Evolutionary conservation across 805 yeast species (phyloP).

Genomic region (Spathaspora sp.): DNA sequence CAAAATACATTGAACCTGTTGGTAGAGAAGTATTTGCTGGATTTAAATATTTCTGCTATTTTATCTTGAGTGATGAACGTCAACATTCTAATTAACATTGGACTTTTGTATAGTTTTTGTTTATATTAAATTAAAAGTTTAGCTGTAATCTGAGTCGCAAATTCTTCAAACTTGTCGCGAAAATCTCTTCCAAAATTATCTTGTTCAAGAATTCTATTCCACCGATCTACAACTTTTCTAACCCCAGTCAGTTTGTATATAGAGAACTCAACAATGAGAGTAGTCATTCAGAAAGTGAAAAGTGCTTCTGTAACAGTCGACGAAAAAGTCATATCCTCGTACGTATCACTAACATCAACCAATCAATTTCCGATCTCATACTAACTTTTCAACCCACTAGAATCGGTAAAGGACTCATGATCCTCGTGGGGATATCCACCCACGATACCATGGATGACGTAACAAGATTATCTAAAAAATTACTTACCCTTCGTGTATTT

Average conservation of each 20-base stretch:
- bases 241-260: no score
- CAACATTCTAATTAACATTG: not conserved
- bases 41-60: constrained; percentile 54
- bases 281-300: constrained; percentile 86
- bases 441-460: constrained; percentile 78
- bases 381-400: constrained; percentile 8
- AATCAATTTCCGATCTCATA: not conserved
- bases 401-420: constrained; percentile 70
- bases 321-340: constrained; percentile 60
- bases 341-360: constrained; percentile 11
- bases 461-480: constrained; percentile 61
- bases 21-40: constrained; percentile 73
- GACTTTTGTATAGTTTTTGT: not conserved
- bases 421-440: constrained; percentile 79
- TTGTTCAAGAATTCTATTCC: no score
- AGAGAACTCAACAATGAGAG: constrained; percentile 53
- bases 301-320: constrained; percentile 89
- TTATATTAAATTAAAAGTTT: not conserved
- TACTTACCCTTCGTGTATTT: constrained; percentile 65
- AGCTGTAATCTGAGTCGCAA: not conserved
- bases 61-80: constrained; percentile 28
- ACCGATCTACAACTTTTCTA: no score
- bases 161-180: not conserved
- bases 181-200: not conserved
- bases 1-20: constrained; percentile 66